phyloP scores from a whole-genome alignment of 139 green algal species.

The Ostreobium quekettii region DNA sequence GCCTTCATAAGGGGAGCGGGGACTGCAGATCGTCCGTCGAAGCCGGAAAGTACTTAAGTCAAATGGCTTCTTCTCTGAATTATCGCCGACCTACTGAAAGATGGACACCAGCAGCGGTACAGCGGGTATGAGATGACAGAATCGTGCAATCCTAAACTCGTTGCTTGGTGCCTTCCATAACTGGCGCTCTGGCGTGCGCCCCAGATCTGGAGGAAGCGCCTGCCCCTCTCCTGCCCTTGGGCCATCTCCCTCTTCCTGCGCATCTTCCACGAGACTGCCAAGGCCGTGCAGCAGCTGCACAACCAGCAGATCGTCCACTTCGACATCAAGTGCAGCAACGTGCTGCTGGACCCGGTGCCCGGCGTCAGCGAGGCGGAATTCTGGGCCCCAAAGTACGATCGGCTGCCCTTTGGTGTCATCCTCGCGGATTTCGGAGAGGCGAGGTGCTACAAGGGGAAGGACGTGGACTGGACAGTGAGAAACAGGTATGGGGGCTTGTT shows the following conservation, averaged over 20 bases:
- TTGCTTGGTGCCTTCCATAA: background rate
- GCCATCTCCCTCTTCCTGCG: constrained; percentile 6
- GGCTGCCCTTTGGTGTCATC: constrained; percentile 32
- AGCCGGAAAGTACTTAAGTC: background rate
- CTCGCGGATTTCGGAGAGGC: constrained; percentile 62
- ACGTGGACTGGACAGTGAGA: background rate
- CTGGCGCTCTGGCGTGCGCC: background rate
- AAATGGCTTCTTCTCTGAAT: background rate
- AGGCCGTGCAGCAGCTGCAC: constrained; percentile 25
- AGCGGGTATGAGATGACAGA: background rate
- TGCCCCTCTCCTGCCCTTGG: constrained; percentile 1
- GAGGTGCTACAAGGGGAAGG: constrained; percentile 11
- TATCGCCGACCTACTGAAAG: too few relatives aligned
- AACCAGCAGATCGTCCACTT: constrained; percentile 56
- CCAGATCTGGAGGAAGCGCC: background rate
- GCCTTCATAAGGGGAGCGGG: too few relatives aligned
- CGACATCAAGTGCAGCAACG: constrained; percentile 77
- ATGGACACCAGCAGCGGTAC: background rate
- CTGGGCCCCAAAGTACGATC: constrained; percentile 26
- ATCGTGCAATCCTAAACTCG: background rate
- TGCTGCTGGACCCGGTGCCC: constrained; percentile 47
- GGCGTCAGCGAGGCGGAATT: constrained; percentile 31
- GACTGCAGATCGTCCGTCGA: too few relatives aligned
- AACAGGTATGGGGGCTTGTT: background rate
- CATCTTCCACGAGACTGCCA: background rate